Evolutionary conservation across 2,329 filamentous ascomycete genomes (phyloP).

Genomic region (Didymella sp.): DNA sequence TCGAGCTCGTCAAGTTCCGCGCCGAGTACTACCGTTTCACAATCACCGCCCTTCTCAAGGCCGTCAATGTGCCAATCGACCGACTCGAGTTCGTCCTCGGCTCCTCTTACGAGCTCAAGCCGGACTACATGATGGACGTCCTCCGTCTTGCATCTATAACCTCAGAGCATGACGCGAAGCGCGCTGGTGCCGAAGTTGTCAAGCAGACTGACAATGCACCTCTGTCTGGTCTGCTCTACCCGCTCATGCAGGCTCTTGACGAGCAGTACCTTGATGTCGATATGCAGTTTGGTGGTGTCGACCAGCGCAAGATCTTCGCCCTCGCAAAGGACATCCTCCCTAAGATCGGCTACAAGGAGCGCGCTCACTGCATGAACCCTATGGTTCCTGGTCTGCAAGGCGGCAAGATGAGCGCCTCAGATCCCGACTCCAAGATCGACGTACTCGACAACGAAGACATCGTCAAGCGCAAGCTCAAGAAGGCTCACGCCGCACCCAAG

Average conservation of each 20-base stretch:
- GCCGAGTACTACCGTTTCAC: conserved; percentile 82
- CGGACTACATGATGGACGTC: conserved; percentile 83
- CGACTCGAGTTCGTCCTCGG: conserved; percentile 85
- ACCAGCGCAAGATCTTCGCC: conserved; percentile 89
- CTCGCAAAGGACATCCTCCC: conserved; percentile 85
- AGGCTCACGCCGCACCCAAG: conserved; percentile 79
- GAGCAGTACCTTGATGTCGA: conserved; percentile 85
- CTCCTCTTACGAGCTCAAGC: conserved; percentile 75
- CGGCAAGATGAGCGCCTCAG: conserved; percentile 79
- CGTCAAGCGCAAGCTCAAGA: conserved; percentile 72
- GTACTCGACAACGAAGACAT: conserved; percentile 79
- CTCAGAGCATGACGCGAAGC: conserved; percentile 82
- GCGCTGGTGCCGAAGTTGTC: conserved; percentile 90
- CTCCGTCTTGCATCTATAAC: conserved; percentile 76
- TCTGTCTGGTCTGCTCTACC: conserved; percentile 78
- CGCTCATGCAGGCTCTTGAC: conserved; percentile 87
- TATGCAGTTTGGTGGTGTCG: conserved; percentile 78
- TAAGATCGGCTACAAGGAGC: conserved; percentile 79
- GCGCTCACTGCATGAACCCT: conserved; percentile 79
- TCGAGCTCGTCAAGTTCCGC: conserved; percentile 83
- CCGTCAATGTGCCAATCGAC: conserved; percentile 79
- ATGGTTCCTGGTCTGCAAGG: conserved; percentile 87
- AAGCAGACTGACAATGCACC: conserved; percentile 85
- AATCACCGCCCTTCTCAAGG: conserved; percentile 76
- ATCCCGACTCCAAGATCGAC: conserved; percentile 86